Evolutionary conservation across 306 rosid genomes (phyloP).

Genomic region (Argentina anserina): DNA sequence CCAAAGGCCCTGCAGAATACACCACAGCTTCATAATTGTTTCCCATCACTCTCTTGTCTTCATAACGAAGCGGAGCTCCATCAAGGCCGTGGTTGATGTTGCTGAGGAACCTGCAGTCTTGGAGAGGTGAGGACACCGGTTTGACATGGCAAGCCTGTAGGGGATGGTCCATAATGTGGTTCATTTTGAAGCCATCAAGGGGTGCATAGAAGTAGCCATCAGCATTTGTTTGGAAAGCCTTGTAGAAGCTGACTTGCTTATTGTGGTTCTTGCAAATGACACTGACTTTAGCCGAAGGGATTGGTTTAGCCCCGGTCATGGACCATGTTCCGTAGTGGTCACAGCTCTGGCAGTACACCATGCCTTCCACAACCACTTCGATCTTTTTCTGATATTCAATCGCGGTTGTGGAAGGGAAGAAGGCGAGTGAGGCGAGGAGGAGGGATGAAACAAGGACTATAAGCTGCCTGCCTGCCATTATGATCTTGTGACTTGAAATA

Average conservation of each 20-base stretch:
- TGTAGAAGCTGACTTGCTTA: slow-evolving; percentile 65
- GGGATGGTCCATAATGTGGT: slow-evolving; percentile 67
- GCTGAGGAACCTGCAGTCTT: slow-evolving; percentile 53
- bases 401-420: slow-evolving; percentile 35
- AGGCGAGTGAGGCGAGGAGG: slow-evolving; percentile 36
- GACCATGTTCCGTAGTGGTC: slow-evolving; percentile 67
- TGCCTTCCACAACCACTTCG: slow-evolving; percentile 66
- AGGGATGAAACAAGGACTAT: slow-evolving; percentile 34
- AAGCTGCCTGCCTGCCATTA: slow-evolving; percentile 47
- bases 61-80: slow-evolving; percentile 70
- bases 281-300: slow-evolving; percentile 70
- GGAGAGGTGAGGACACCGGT: slow-evolving; percentile 65
- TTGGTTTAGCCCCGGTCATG: slow-evolving; percentile 58
- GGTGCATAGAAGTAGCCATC: slow-evolving; percentile 71
- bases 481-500: slow-evolving; percentile 9
- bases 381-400: slow-evolving; percentile 34
- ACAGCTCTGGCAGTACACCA: slow-evolving; percentile 85
- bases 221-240: slow-evolving; percentile 58
- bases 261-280: slow-evolving; percentile 69
- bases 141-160: slow-evolving; percentile 75
- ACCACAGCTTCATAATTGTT: slow-evolving; percentile 61
- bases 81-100: slow-evolving; percentile 69
- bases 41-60: slow-evolving; percentile 52
- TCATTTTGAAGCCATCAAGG: slow-evolving; percentile 62
- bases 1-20: slow-evolving; percentile 84